Percentiles rank a stretch among this genome's conserved stretches.
These are phyloP conservation scores for Agarophyton chilense DNA, from an alignment of 23 red algal species.

Conservation along the genomic window DNA sequence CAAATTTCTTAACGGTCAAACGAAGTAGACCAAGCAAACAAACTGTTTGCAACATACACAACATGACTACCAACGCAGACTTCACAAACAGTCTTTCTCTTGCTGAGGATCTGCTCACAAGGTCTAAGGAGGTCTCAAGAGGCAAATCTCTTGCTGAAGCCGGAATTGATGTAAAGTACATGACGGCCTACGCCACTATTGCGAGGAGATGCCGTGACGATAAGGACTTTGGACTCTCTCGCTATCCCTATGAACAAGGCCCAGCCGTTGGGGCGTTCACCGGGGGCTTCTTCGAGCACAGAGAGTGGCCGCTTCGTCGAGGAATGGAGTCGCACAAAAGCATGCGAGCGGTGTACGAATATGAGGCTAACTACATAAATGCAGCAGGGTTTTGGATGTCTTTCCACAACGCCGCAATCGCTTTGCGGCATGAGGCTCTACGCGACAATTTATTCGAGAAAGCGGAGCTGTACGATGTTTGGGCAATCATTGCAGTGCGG, in stretches of 20 bases:
- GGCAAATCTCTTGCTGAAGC: slow-evolving; percentile 17
- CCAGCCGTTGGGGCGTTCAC: neutral
- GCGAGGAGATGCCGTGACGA: slow-evolving; percentile 20
- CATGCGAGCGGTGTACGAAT: neutral
- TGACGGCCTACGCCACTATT: neutral
- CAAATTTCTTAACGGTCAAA: slow-evolving; percentile 48
- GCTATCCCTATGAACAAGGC: slow-evolving; percentile 26
- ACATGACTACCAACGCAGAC: too few species aligned
- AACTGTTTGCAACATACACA: too few species aligned
- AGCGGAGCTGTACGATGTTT: neutral
- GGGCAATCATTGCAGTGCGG: neutral
- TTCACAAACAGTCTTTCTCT: too few species aligned
- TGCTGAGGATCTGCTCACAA: neutral
- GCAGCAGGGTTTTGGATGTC: neutral
- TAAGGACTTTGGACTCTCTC: neutral
- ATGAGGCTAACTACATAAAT: slow-evolving; percentile 9
- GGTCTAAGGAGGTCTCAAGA: neutral
- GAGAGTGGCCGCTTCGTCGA: neutral
- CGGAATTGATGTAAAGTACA: slow-evolving; percentile 7
- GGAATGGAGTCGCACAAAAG: slow-evolving; percentile 1
- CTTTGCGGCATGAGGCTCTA: neutral
- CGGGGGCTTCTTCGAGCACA: slow-evolving; percentile 21
- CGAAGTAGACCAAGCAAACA: neutral
- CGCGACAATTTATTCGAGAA: neutral
- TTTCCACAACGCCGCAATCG: slow-evolving; percentile 1